These are phyloP conservation scores for Podospora comata DNA, from an alignment of 495 filamentous ascomycete species.

Conservation along the genomic window DNA sequence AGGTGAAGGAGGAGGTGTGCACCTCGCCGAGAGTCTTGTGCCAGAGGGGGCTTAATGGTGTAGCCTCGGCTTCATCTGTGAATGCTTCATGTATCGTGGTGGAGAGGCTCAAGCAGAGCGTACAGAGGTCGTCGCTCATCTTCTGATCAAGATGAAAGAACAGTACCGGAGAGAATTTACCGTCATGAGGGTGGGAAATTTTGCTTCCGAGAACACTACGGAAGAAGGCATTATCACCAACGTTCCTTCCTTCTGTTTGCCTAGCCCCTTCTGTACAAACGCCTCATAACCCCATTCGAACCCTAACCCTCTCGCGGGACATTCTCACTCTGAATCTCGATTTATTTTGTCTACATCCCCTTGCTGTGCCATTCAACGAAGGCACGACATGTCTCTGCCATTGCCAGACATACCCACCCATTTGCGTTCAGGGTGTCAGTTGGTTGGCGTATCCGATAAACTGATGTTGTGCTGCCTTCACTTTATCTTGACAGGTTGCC, in stretches of 20 bases:
- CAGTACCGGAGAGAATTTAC: too few relatives aligned
- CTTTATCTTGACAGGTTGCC: neutral
- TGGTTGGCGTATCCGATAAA: neutral
- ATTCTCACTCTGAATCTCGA: neutral
- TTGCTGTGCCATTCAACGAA: neutral
- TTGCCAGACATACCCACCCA: neutral
- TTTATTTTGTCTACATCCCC: neutral
- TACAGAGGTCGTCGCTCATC: neutral
- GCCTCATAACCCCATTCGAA: neutral
- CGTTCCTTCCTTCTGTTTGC: neutral
- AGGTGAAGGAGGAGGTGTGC: constrained; percentile 17
- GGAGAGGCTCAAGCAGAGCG: neutral
- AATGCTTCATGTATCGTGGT: neutral
- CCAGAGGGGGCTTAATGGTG: constrained; percentile 6
- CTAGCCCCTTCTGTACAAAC: neutral
- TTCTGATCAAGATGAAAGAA: neutral
- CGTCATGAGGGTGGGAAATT: too few relatives aligned
- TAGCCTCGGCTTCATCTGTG: neutral
- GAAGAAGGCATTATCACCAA: neutral
- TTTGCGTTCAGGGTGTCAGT: neutral
- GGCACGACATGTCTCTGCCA: neutral
- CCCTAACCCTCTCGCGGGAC: neutral
- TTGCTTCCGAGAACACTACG: too few relatives aligned
- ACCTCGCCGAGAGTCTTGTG: constrained; percentile 17
- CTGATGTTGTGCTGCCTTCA: neutral